Percentiles rank a stretch among this genome's conserved stretches.
phyloP scores from a whole-genome alignment of 148 eudicot species.

The Fagopyrum tataricum region DNA sequence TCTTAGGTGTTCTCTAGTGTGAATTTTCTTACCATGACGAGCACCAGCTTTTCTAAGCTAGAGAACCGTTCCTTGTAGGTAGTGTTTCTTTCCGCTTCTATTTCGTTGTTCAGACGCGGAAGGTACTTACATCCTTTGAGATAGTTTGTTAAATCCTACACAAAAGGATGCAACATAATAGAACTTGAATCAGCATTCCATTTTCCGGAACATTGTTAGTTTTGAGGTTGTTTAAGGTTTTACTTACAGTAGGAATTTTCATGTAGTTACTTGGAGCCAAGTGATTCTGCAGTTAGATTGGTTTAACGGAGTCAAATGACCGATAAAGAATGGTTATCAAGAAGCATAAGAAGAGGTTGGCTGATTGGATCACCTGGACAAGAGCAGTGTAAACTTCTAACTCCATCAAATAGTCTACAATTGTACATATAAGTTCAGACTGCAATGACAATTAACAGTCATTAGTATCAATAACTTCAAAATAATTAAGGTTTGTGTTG shows the following conservation, averaged over 20 bases:
- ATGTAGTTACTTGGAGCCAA: constrained; percentile 21
- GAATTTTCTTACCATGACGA: constrained; percentile 45
- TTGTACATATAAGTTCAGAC: constrained; percentile 10
- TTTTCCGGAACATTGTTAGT: no score
- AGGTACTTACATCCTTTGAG: constrained; percentile 39
- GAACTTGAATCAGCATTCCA: no score
- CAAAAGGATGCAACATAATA: no score
- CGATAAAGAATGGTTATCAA: neutral
- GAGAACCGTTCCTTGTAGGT: constrained; percentile 46
- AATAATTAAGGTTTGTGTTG: neutral
- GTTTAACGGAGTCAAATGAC: neutral
- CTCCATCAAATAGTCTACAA: constrained; percentile 17
- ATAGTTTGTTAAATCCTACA: constrained; percentile 28
- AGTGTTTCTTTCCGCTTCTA: constrained; percentile 20
- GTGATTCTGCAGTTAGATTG: constrained; percentile 11
- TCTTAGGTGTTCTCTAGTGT: neutral
- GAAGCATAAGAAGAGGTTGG: neutral
- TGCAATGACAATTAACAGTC: neutral
- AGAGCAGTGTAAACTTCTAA: constrained; percentile 13
- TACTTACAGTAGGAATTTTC: constrained; percentile 18
- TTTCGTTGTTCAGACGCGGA: constrained; percentile 48
- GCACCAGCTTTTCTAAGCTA: constrained; percentile 42
- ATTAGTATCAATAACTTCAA: neutral
- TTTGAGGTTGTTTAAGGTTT: neutral
- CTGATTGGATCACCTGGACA: constrained; percentile 12